Percentiles rank a stretch among this genome's conserved stretches.
These are phyloP conservation scores for Phytopythium sindhum DNA, from an alignment of 352 stramenopile genomes.

Conservation along the genomic window DNA sequence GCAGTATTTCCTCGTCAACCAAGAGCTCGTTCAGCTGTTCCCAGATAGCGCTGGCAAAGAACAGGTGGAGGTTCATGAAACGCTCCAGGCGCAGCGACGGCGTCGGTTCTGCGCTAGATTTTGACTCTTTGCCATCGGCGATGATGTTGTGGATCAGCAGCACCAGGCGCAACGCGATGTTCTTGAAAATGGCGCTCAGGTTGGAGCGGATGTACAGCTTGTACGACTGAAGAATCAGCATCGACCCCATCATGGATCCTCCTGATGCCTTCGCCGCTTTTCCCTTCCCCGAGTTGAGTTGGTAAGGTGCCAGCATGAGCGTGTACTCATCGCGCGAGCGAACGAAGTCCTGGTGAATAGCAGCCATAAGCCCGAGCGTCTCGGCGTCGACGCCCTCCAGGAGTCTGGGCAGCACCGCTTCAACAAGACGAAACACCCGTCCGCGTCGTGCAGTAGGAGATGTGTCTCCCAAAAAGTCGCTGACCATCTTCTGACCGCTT, in stretches of 20 bases:
- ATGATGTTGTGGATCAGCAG: constrained; percentile 18
- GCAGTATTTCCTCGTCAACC: constrained; percentile 19
- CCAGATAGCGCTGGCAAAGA: constrained; percentile 23
- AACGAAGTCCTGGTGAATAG: constrained; percentile 22
- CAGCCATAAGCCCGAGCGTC: constrained; percentile 11
- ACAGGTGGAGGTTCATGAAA: constrained; percentile 21
- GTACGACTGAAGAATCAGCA: constrained; percentile 18
- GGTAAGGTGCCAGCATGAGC: constrained; percentile 17
- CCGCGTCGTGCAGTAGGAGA: constrained; percentile 10
- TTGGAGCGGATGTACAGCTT: constrained; percentile 13
- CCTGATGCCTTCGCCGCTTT: not conserved
- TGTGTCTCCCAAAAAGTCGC: constrained; percentile 13
- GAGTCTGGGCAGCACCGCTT: constrained; percentile 15
- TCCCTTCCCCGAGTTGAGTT: not conserved
- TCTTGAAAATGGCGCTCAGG: constrained; percentile 24
- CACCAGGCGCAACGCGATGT: constrained; percentile 21
- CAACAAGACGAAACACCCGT: constrained; percentile 14
- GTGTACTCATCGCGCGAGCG: constrained; percentile 18
- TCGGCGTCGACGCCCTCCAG: constrained; percentile 16
- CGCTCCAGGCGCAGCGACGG: constrained; percentile 14
- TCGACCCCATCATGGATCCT: constrained; percentile 15
- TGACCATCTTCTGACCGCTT: constrained; percentile 16
- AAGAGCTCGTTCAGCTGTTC: constrained; percentile 25
- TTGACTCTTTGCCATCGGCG: not conserved
- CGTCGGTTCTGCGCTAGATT: not conserved